Conservation (phyloP, 768 basidiomycete genomes). For the Tubosaeta sp. region DNA sequence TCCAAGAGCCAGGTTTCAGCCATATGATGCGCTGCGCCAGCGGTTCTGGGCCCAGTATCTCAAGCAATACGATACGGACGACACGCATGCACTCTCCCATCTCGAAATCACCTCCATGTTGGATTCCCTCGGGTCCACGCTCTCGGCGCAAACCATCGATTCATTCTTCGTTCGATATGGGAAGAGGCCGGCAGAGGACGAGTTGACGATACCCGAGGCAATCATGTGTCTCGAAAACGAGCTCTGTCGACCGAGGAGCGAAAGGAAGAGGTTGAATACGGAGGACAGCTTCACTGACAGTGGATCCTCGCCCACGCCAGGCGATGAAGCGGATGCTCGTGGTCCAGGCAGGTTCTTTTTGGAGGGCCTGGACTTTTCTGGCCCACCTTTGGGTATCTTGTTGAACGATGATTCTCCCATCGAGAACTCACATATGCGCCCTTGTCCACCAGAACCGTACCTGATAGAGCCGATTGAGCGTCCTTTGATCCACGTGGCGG, state of each 20-base stretch:
- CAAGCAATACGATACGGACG: slow-evolving; percentile 86
- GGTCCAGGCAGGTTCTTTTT: slow-evolving; percentile 40
- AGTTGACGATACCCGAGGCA: slow-evolving; percentile 73
- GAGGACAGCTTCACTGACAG: slow-evolving; percentile 41
- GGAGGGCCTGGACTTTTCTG: slow-evolving; percentile 60
- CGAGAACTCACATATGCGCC: slow-evolving; percentile 15
- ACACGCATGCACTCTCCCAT: slow-evolving; percentile 67
- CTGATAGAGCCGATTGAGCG: slow-evolving; percentile 46
- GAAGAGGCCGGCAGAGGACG: slow-evolving; percentile 61
- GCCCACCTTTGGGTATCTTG: slow-evolving; percentile 38
- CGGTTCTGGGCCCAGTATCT: slow-evolving; percentile 89
- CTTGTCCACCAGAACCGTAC: slow-evolving; percentile 22
- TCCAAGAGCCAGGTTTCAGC: slow-evolving; percentile 85
- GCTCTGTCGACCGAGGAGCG: slow-evolving; percentile 64
- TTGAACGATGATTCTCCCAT: slow-evolving; percentile 27
- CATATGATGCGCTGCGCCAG: slow-evolving; percentile 87
- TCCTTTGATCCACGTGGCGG: slow-evolving; percentile 35
- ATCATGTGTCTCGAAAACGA: slow-evolving; percentile 86
- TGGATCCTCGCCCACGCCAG: slow-evolving; percentile 54
- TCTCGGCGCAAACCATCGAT: slow-evolving; percentile 72
- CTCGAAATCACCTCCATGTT: slow-evolving; percentile 93
- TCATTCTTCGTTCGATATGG: slow-evolving; percentile 73
- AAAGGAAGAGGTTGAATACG: slow-evolving; percentile 62
- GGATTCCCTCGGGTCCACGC: slow-evolving; percentile 92
- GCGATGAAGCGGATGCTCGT: slow-evolving; percentile 28